Evolutionary conservation across 202 grass and related monocot species (phyloP).

Genomic region (Cymbopogon flexuosus): DNA sequence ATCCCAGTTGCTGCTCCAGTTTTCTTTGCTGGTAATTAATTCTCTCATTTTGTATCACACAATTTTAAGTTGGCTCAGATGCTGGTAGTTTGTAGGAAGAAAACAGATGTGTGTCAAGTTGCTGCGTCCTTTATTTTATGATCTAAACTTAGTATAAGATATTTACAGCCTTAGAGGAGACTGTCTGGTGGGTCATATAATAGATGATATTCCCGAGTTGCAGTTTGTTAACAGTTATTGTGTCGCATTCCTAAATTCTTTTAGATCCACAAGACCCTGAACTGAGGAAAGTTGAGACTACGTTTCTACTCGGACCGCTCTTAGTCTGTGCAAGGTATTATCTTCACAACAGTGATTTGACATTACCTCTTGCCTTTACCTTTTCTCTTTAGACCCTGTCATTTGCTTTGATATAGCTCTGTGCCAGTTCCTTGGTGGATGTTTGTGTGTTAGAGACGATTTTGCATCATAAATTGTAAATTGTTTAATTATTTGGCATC

Average conservation of each 20-base stretch:
- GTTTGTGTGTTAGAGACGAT: constrained; percentile 1
- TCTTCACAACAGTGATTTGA: background rate
- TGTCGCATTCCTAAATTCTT: constrained; percentile 31
- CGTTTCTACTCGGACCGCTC: constrained; percentile 83
- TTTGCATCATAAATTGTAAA: background rate
- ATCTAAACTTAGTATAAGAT: background rate
- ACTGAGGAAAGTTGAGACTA: constrained; percentile 78
- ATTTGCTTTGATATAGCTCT: constrained; percentile 7
- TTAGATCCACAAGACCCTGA: constrained; percentile 65
- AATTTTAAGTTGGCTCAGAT: constrained; percentile 16
- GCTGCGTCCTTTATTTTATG: background rate
- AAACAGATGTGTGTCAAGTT: background rate
- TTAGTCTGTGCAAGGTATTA: constrained; percentile 79
- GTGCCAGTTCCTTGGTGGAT: background rate
- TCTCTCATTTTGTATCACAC: background rate
- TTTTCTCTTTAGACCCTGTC: constrained; percentile 12
- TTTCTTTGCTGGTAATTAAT: constrained; percentile 78
- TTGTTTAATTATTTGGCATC: background rate
- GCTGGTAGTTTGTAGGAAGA: constrained; percentile 17
- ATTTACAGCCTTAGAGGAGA: background rate
- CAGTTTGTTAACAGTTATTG: background rate
- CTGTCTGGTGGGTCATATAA: background rate
- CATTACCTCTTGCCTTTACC: background rate
- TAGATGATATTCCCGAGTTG: background rate
- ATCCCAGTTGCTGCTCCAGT: constrained; percentile 64